Evolutionary conservation across 371 early-diverging fungal genomes (phyloP).

Genomic region (Mortierella sp.): DNA sequence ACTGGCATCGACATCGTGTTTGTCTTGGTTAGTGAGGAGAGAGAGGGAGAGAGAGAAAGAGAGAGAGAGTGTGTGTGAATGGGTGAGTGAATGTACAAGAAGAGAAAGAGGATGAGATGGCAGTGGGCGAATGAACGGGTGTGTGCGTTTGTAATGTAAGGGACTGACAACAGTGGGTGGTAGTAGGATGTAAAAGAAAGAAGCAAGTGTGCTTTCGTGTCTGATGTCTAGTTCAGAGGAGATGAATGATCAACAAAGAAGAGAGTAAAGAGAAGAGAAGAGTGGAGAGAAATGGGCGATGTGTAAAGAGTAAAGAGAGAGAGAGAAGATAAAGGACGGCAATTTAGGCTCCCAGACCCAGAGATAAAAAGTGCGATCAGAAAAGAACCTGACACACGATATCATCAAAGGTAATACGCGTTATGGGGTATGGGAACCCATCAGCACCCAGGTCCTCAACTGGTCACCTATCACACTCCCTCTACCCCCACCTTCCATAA

Average conservation of each 20-base stretch:
- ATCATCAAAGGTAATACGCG: neutral
- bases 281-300: neutral
- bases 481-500: neutral
- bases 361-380: too few species aligned
- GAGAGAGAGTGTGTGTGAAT: too few species aligned
- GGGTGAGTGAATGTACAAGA: slow-evolving; percentile 8
- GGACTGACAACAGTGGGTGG: neutral
- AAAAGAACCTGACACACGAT: neutral
- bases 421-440: neutral
- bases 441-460: neutral
- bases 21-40: neutral
- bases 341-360: too few species aligned
- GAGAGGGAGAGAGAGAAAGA: too few species aligned
- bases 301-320: neutral
- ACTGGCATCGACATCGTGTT: slow-evolving; percentile 20
- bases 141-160: neutral
- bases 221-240: neutral
- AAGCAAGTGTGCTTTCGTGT: neutral
- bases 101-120: neutral
- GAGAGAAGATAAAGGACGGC: neutral
- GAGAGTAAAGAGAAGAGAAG: neutral
- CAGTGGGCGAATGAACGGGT: neutral
- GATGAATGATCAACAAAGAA: neutral
- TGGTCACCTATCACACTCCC: neutral
- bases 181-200: neutral